These are phyloP conservation scores for Mucor indicus DNA, from an alignment of 371 early-diverging fungal genomes.

Conservation along the genomic window DNA sequence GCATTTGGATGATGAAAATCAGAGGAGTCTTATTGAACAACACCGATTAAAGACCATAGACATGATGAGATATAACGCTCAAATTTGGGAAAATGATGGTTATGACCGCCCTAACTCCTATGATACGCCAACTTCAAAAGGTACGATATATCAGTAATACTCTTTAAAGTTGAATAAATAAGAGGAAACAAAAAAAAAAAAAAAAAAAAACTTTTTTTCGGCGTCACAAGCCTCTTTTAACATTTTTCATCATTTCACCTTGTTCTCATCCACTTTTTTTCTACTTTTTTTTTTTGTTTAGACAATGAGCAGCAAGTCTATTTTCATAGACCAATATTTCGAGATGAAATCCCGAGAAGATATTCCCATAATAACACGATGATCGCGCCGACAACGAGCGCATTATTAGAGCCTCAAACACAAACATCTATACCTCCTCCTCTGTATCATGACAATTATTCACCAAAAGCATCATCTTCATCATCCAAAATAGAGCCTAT, in stretches of 20 bases:
- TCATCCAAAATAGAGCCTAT: too few relatives aligned
- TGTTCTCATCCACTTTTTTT: too few relatives aligned
- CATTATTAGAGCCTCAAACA: too few relatives aligned
- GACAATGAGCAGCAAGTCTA: too few relatives aligned
- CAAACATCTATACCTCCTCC: too few relatives aligned
- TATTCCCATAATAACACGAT: background rate
- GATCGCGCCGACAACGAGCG: too few relatives aligned
- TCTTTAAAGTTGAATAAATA: background rate
- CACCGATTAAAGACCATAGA: conserved; percentile 28
- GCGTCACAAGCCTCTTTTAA: too few relatives aligned
- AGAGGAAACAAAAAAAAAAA: too few relatives aligned
- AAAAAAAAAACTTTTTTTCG: too few relatives aligned
- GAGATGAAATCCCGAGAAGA: background rate
- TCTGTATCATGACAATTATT: background rate
- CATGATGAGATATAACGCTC: conserved; percentile 36
- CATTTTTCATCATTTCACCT: too few relatives aligned
- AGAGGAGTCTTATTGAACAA: conserved; percentile 20
- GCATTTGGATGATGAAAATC: too few relatives aligned
- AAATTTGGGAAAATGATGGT: conserved; percentile 28
- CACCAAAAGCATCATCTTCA: background rate
- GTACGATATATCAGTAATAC: background rate
- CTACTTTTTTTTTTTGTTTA: too few relatives aligned
- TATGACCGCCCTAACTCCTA: background rate
- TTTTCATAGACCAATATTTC: background rate
- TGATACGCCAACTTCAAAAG: background rate